Conservation (phyloP, 2,329 filamentous ascomycete genomes). For the Byssoonygena ceratinophila region DNA sequence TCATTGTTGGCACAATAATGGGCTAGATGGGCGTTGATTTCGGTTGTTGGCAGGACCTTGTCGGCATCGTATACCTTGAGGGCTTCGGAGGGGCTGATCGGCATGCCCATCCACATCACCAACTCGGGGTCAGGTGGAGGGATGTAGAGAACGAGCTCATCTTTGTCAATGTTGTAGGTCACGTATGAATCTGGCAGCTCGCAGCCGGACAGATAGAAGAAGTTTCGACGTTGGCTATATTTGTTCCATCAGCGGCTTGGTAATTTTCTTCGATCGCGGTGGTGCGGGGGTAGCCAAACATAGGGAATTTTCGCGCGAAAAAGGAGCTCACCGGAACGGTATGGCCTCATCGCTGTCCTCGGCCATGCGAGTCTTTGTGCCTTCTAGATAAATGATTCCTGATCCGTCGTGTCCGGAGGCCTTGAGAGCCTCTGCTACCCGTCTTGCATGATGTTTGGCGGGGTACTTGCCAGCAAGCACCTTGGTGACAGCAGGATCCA, state of each 20-base stretch:
- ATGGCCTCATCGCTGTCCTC: constrained; percentile 82
- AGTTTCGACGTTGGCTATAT: constrained; percentile 63
- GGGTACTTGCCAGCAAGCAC: constrained; percentile 56
- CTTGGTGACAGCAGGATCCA: constrained; percentile 24
- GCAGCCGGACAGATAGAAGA: constrained; percentile 90
- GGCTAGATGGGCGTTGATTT: constrained; percentile 64
- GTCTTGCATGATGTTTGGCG: constrained; percentile 73
- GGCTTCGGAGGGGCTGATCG: constrained; percentile 65
- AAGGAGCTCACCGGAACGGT: constrained; percentile 58
- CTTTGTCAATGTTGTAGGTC: constrained; percentile 65
- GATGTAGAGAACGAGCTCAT: constrained; percentile 76
- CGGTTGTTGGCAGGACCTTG: constrained; percentile 58
- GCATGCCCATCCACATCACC: constrained; percentile 89
- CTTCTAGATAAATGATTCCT: constrained; percentile 81
- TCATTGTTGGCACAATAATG: constrained; percentile 31
- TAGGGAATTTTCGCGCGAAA: background rate
- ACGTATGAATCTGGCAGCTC: constrained; percentile 68
- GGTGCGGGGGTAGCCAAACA: background rate
- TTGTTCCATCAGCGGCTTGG: background rate
- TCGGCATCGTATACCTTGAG: constrained; percentile 71
- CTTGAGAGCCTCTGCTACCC: constrained; percentile 69
- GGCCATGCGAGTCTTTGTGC: constrained; percentile 64
- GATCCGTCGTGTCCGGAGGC: constrained; percentile 51
- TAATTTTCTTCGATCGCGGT: background rate
- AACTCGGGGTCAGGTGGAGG: constrained; percentile 75